Conservation (phyloP, 2,329 filamentous ascomycete species). For the Colletotrichum tanaceti region DNA sequence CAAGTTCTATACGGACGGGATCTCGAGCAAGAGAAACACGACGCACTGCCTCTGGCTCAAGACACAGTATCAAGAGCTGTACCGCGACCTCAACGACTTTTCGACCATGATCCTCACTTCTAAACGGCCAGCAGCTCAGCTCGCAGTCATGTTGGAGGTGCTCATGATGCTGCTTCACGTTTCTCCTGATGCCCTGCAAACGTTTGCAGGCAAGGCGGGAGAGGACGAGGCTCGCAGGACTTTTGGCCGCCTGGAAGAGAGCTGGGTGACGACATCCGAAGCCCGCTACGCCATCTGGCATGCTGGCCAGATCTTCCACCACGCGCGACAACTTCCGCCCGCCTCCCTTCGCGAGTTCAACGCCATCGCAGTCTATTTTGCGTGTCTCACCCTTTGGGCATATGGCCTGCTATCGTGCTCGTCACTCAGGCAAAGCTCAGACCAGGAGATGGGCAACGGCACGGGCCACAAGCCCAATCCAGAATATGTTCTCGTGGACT, state of each 20-base stretch:
- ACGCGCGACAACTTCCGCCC: conserved; percentile 38
- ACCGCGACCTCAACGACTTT: conserved; percentile 47
- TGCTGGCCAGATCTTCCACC: conserved; percentile 46
- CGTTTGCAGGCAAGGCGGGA: conserved; percentile 57
- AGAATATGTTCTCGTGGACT: conserved; percentile 31
- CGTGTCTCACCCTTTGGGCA: conserved; percentile 46
- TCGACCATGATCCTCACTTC: conserved; percentile 42
- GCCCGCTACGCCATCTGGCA: conserved; percentile 49
- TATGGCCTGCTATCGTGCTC: conserved; percentile 39
- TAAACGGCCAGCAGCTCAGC: conserved; percentile 33
- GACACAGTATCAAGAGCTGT: conserved; percentile 48
- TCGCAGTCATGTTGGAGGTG: conserved; percentile 37
- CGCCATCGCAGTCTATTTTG: conserved; percentile 47
- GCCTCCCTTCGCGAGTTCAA: conserved; percentile 43
- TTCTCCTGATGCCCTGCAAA: conserved; percentile 56
- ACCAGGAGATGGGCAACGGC: conserved; percentile 11
- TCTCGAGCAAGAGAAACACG: conserved; percentile 30
- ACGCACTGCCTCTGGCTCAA: conserved; percentile 47
- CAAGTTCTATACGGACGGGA: conserved; percentile 44
- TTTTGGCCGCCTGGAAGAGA: conserved; percentile 48
- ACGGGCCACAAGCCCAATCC: background rate
- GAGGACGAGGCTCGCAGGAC: conserved; percentile 52
- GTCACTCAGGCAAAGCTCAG: conserved; percentile 20
- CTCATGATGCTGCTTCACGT: conserved; percentile 50
- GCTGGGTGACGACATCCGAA: conserved; percentile 51